These are phyloP conservation scores for Ascochyta clinopodiicola DNA, from an alignment of 2,329 filamentous ascomycete species.

Conservation along the genomic window DNA sequence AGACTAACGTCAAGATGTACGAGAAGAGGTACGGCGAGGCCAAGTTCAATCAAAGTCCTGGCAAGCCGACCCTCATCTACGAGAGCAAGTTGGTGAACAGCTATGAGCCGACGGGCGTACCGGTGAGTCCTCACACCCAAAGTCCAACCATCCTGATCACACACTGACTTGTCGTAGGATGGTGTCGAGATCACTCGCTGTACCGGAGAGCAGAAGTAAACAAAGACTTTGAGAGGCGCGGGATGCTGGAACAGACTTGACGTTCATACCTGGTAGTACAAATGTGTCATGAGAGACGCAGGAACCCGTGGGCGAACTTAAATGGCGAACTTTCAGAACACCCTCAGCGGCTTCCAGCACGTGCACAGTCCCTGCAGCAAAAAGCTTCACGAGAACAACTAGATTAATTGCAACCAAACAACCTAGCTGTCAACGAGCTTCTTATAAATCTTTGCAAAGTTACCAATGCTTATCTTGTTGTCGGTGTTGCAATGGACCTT, in stretches of 20 bases:
- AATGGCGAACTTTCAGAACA: slow-evolving; percentile 8
- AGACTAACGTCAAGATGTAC: slow-evolving; percentile 58
- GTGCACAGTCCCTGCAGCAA: not conserved
- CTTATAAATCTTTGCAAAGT: not conserved
- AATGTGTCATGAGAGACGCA: slow-evolving; percentile 10
- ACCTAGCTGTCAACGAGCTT: not conserved
- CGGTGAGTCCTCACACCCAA: slow-evolving; percentile 55
- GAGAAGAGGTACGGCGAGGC: slow-evolving; percentile 55
- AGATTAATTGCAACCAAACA: not conserved
- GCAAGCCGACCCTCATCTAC: slow-evolving; percentile 71
- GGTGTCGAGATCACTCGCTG: slow-evolving; percentile 71
- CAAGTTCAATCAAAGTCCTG: slow-evolving; percentile 52
- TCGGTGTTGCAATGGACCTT: not conserved
- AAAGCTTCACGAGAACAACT: not conserved
- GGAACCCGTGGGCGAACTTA: slow-evolving; percentile 4
- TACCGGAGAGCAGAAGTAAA: slow-evolving; percentile 26
- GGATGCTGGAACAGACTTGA: not conserved
- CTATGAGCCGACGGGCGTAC: slow-evolving; percentile 71
- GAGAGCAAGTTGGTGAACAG: slow-evolving; percentile 68
- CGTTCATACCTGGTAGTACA: slow-evolving; percentile 4
- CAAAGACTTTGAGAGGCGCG: not conserved
- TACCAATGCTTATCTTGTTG: not conserved
- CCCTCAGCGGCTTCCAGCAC: slow-evolving; percentile 8
- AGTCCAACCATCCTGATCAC: not conserved
- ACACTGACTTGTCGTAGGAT: slow-evolving; percentile 56